A percentile compares a stretch with the other conserved stretches of the same genome.
phyloP scores from a whole-genome alignment of 306 rosid genomes.

The Prunus armeniaca region DNA sequence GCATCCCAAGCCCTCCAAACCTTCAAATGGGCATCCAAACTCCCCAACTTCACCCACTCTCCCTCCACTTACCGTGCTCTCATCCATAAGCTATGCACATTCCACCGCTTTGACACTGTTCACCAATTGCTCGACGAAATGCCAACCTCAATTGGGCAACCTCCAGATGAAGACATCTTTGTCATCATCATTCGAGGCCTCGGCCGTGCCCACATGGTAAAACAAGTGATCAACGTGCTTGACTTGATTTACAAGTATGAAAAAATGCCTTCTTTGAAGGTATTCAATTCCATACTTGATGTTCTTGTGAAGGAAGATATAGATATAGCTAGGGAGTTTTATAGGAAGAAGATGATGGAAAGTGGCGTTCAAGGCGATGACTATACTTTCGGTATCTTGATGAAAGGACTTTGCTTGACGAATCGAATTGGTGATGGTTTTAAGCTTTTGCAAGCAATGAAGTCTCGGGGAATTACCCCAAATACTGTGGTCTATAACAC shows the following conservation, averaged over 20 bases:
- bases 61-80: constrained; percentile 66
- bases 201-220: constrained; percentile 45
- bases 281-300: constrained; percentile 61
- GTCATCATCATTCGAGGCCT: constrained; percentile 59
- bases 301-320: constrained; percentile 73
- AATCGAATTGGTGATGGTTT: constrained; percentile 69
- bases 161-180: constrained; percentile 51
- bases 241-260: constrained; percentile 50
- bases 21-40: constrained; percentile 68
- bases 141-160: constrained; percentile 51
- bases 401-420: constrained; percentile 74
- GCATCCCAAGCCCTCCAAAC: constrained; percentile 51
- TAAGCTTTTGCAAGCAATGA: constrained; percentile 71
- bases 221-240: constrained; percentile 42
- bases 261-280: constrained; percentile 50
- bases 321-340: constrained; percentile 74
- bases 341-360: constrained; percentile 65
- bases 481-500: constrained; percentile 68
- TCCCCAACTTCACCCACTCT: constrained; percentile 53
- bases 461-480: constrained; percentile 48
- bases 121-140: constrained; percentile 74
- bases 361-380: constrained; percentile 54
- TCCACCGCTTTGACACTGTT: constrained; percentile 55
- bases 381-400: constrained; percentile 66
- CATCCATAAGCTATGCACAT: constrained; percentile 58